These are phyloP conservation scores for Aspergillus clavatus DNA, from an alignment of 2,329 filamentous ascomycete genomes.

Conservation along the genomic window DNA sequence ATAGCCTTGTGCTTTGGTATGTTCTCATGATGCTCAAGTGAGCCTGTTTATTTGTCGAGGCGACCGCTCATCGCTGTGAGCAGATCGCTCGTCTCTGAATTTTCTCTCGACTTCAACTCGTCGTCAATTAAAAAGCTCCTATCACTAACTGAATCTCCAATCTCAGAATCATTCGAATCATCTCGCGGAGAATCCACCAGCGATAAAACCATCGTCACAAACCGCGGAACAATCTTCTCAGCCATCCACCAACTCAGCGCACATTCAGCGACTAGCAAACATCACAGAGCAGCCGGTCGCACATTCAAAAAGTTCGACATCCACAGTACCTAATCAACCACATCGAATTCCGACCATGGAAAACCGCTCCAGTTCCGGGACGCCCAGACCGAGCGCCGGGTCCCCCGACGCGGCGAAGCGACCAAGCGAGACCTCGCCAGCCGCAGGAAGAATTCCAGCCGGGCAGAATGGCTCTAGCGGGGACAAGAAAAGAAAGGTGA, in stretches of 20 bases:
- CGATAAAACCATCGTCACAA: slow-evolving; percentile 2
- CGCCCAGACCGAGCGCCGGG: background rate
- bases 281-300: background rate
- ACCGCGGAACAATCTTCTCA: background rate
- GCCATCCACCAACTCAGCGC: background rate
- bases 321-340: background rate
- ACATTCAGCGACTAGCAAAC: background rate
- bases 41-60: background rate
- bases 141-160: background rate
- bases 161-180: background rate
- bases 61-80: background rate
- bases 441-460: background rate
- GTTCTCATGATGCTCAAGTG: background rate
- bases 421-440: background rate
- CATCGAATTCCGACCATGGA: background rate
- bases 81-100: background rate
- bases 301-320: background rate
- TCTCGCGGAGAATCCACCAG: too few species aligned
- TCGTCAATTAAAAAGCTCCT: too few species aligned
- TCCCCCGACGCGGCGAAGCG: background rate
- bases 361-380: background rate
- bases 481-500: slow-evolving; percentile 27
- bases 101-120: background rate
- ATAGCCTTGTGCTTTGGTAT: too few species aligned
- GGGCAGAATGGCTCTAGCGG: slow-evolving; percentile 15